Base-by-base conservation (phyloP, 306 rosid species). In the Styphnolobium japonicum region DNA sequence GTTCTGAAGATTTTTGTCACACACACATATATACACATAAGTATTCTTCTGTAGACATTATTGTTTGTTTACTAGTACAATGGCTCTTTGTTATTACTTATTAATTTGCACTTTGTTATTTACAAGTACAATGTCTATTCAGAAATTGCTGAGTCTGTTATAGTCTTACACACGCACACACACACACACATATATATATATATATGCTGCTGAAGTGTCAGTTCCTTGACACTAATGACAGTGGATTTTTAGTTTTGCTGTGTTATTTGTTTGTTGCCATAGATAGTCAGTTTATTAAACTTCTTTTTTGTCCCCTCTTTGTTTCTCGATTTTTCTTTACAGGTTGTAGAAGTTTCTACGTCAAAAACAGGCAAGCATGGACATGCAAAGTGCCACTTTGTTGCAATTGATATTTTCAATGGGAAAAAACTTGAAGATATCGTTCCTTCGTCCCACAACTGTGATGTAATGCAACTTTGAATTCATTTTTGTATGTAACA, bases 321-420 rank as follows among this genome's bases (percentile, higher is more conserved):
- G 39, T 29, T 49, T 63, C 0, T 27, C 0, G 6, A 39, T 63
- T 49, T 64, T 5, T 37, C 21, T 62, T 49, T 21, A 31, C 23
- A 75, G 76, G 72, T 80, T 65, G 80, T 80, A 16, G 80, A 80
- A 52, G 97, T 91, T 79, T 91, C 97, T 51, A 91, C 93, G 7
- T 91, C 93, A 40, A 89, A 89, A 73, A 87, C 93, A 4, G 93
- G 93, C 21, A 91, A 89, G 89, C 96, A 87, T 36, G 96, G 92
- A 70, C 93, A 87, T 68, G 93, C 97, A 5, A 91, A 89, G 80
- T 89, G 97, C 43, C 97, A 91, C 86, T 91, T 91, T 85, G 92
- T 91, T 67, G 97, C 58, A 10, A 89, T 86, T 73, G 93, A 91
- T 80, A 88, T 88, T 29, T 89, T 91, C 80, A 89, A 89, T 53